Evolutionary conservation across 441 rosid species (phyloP).

Genomic region (Geranium incanum): DNA sequence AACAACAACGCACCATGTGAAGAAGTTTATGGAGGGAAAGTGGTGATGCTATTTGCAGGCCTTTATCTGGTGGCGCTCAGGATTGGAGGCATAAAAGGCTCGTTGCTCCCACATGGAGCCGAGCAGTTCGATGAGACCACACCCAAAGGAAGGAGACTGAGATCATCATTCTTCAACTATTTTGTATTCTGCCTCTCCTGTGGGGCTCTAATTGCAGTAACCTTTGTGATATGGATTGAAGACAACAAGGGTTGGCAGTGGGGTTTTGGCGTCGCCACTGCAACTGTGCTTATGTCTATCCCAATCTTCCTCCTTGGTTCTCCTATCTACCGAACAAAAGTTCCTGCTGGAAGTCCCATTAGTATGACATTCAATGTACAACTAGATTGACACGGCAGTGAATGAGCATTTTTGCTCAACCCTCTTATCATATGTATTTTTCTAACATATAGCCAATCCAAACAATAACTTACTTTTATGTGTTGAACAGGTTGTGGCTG

Average conservation of each 20-base stretch:
- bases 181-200: constrained; percentile 68
- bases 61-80: constrained; percentile 80
- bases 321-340: constrained; percentile 51
- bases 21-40: constrained; percentile 30
- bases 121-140: constrained; percentile 79
- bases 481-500: constrained; percentile 40
- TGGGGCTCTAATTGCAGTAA: constrained; percentile 80
- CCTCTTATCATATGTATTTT: neutral
- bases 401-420: neutral
- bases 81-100: constrained; percentile 89
- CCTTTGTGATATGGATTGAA: constrained; percentile 84
- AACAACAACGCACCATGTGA: constrained; percentile 24
- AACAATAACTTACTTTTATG: neutral
- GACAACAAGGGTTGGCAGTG: constrained; percentile 89
- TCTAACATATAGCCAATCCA: neutral
- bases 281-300: constrained; percentile 56
- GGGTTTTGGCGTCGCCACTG: constrained; percentile 73
- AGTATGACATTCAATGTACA: constrained; percentile 64
- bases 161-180: constrained; percentile 78
- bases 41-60: constrained; percentile 53
- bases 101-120: constrained; percentile 80
- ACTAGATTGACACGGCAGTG: neutral
- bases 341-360: constrained; percentile 68
- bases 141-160: constrained; percentile 58
- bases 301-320: constrained; percentile 67